Evolutionary conservation across 148 eudicot genomes (phyloP), one percentile per base, ranked within the genome.

Genomic region (Cornus florida): DNA sequence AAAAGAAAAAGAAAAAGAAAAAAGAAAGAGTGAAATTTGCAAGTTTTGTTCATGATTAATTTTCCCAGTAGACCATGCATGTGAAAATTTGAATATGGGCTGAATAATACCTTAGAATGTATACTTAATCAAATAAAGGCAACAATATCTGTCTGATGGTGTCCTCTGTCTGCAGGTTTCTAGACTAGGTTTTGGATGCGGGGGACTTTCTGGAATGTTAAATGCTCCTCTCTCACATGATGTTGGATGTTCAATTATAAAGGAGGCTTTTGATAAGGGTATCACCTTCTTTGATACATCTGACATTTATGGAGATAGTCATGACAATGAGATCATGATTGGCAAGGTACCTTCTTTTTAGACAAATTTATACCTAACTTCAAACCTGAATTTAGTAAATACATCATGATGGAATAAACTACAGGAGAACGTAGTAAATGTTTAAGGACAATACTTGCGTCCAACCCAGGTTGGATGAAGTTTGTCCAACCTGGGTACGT

Each of bases 231-330:
- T 82, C 8, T 76, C 89, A n/a, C 87, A 88, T 84, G 91, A 88
- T 80, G 78, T 68, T 66, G 87, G 87, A 80, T 71, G 77, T 72
- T 69, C 76, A 28, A 73, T 88, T 23, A 75, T 88, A 53, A 75
- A 84, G 75, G 85, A 86, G 68, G 89, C 87, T 32, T 86, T 86
- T 71, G 35, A 46, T 4, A 82, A 53, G 70, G 91, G 91, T 39
- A 68, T 88, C 76, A 88, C 91, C 65, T 83, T 86, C 82, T 86
- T 84, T 19, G 91, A 88, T 73, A 86, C 91, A 75, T 67, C 91
- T 32, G 89, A 88, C 65, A 0, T 82, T 10, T 88, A 86, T 33
- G 89, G 89, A 39, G 24, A 75, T 22, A 50, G 81, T 10, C 80
- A 84, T 65, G 82, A 86, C 77, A 86, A 88, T 33, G 91, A 88